Base-by-base conservation (phyloP, 495 filamentous ascomycete genomes). In the Daldinia grandis region DNA sequence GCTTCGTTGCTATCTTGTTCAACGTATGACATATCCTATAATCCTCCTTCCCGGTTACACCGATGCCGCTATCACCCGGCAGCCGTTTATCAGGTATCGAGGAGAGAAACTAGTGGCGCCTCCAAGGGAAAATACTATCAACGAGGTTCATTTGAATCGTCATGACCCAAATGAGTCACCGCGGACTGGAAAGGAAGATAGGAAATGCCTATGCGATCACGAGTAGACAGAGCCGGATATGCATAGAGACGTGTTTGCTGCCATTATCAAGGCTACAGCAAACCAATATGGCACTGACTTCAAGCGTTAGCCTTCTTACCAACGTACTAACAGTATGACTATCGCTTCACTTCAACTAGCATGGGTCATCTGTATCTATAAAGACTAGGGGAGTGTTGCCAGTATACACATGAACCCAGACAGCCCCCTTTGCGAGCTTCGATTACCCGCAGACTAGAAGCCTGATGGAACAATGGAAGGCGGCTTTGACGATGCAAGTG, bases 381-480 rank as follows among this genome's bases (percentile, higher is more conserved):
- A 54, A 30, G 54, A 15, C 15, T 5, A 15, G 49, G 49, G 49
- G 15, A n/a, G 28, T 53, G 25, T 54, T 58, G 37, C 54, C 40
- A 59, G 69, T 68, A 65, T 68, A 62, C 53, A 69, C 58, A 25
- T 27, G 47, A 28, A 62, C 62, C 42, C 59, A 31, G 28, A n/a
- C 63, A 19, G n/a, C 17, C 28, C 49, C 27, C 15, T 44, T 58
- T 50, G 40, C 58, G 55, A 35, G 50, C 69, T 72, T 72, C 64
- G 60, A 27, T 30, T 64, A 68, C 61, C 64, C 69, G 64, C 60
- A 47, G 59, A 72, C 59, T 73, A 66, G 66, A 73, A 69, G 62
- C 58, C 31, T 35, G 10, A 69, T 73, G 58, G 71, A 69, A 73
- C 51, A 69, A 66, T 69, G 37, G 64, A 62, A 73, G 66, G 35